Percentiles rank a stretch among this genome's conserved stretches.
Evolutionary conservation across 352 stramenopile species (phyloP).

Genomic region (Poterioochromonas sp.): DNA sequence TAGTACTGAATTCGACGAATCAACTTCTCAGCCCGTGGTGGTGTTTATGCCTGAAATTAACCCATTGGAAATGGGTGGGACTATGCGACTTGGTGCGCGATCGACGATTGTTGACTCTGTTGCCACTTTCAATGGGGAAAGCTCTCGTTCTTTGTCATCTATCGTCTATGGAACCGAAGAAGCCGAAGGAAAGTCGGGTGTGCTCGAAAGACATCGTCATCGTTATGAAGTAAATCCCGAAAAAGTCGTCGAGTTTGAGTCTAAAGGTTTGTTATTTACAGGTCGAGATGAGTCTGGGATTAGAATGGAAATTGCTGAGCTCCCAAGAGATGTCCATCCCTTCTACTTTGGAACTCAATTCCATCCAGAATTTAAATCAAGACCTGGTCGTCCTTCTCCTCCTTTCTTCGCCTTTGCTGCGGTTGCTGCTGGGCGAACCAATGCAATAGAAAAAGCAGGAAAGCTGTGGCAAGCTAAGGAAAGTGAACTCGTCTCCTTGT

Average conservation of each 20-base stretch:
- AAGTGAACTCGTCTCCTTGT: too few species aligned
- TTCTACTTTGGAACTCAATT: conserved; percentile 99
- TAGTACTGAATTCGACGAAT: conserved; percentile 85
- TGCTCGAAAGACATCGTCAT: conserved; percentile 94
- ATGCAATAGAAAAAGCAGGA: neutral
- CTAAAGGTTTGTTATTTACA: conserved; percentile 85
- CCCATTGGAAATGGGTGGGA: conserved; percentile 93
- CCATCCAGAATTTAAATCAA: conserved; percentile 97
- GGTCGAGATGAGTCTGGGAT: conserved; percentile 90
- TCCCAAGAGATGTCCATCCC: conserved; percentile 60
- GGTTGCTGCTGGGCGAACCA: neutral
- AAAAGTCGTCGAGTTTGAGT: conserved; percentile 73
- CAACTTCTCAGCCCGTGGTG: neutral
- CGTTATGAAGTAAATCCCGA: conserved; percentile 99
- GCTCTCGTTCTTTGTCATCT: conserved; percentile 5
- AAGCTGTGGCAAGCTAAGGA: neutral
- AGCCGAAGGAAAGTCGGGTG: conserved; percentile 57
- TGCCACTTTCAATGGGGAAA: neutral
- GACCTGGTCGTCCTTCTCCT: conserved; percentile 86
- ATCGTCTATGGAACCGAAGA: neutral
- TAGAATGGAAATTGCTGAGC: conserved; percentile 80
- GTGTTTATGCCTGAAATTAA: conserved; percentile 99
- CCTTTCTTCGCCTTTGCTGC: conserved; percentile 17
- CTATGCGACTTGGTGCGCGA: conserved; percentile 95
- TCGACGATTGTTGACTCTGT: conserved; percentile 76